Evolutionary conservation across 2,329 filamentous ascomycete genomes (phyloP).

Genomic region (Tolypocladium amazonense): DNA sequence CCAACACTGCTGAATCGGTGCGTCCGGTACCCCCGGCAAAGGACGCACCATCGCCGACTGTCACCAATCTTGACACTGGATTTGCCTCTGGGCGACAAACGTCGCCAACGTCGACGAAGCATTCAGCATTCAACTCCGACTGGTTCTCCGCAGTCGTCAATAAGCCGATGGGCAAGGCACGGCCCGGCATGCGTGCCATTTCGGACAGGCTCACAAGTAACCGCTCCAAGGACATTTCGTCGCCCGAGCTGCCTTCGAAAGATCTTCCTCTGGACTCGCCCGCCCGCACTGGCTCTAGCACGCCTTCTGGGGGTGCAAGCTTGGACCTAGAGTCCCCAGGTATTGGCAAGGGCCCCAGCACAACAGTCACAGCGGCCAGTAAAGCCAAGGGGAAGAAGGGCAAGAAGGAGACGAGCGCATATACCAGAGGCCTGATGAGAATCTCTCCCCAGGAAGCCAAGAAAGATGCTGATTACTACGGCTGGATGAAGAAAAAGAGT

Average conservation of each 20-base stretch:
- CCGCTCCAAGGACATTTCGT: slow-evolving; percentile 38
- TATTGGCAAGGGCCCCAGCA: slow-evolving; percentile 44
- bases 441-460: slow-evolving; percentile 77
- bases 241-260: slow-evolving; percentile 37
- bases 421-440: slow-evolving; percentile 75
- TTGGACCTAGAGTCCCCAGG: slow-evolving; percentile 72
- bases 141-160: slow-evolving; percentile 42
- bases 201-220: slow-evolving; percentile 63
- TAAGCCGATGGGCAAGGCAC: slow-evolving; percentile 38
- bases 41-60: slow-evolving; percentile 42
- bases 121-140: slow-evolving; percentile 38
- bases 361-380: slow-evolving; percentile 34
- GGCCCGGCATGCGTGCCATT: slow-evolving; percentile 68
- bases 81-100: slow-evolving; percentile 25
- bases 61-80: slow-evolving; percentile 48
- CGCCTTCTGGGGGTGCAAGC: slow-evolving; percentile 54
- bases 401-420: slow-evolving; percentile 93
- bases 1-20: slow-evolving; percentile 43
- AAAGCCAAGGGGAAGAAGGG: slow-evolving; percentile 54
- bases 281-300: slow-evolving; percentile 66
- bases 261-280: slow-evolving; percentile 52
- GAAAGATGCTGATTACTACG: slow-evolving; percentile 78
- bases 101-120: slow-evolving; percentile 32
- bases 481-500: slow-evolving; percentile 99
- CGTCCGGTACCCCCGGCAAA: slow-evolving; percentile 41